Base-by-base conservation (phyloP, 768 basidiomycete species). In the Coprinopsis strossmayeri region DNA sequence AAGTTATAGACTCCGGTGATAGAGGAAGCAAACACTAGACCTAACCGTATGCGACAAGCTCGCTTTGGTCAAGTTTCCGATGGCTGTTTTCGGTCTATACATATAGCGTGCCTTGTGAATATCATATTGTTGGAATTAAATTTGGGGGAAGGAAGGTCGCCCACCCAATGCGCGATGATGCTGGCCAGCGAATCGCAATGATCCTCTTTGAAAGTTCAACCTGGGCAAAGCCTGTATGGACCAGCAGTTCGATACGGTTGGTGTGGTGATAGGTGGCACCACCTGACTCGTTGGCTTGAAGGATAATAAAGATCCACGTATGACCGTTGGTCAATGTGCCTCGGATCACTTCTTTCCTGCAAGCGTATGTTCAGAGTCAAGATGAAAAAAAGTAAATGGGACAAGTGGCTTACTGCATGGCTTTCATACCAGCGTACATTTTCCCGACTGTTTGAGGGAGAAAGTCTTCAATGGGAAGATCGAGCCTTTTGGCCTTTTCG, bases 351-450 rank as follows among this genome's bases (percentile, higher is more conserved):
- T 43, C 41, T 43, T 43, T 43, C 18, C 41, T 43, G 41, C 9
- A 17, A 17, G 30, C 9, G 30, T 32, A 43, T 25, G 24, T 21
- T 43, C 41, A 17, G 25, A 9, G 17, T 43, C n/a, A 23, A 43
- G 41, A 25, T 9, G 12, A 21, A 11, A n/a, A n/a, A n/a, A 20
- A 21, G 41, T 15, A 32, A 15, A 15, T 15, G 15, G 7, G 25
- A 13, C 13, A 4, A 17, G 7, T 13, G 18, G 17, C 41, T 43
- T 23, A 43, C 41, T 17, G 18, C 41, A 43, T 20, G 41, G 23
- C 9, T 24, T 43, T 43, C 41, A 43, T 43, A 43, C 41, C 41
- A 11, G 41, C 41, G 17, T 21, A 43, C 41, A 43, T 43, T 43
- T 43, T 25, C 41, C 41, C 41, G 11, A 43, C 41, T 20, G 23